phyloP scores from a whole-genome alignment of 352 stramenopile genomes.

The Phytophthora tentaculata region DNA sequence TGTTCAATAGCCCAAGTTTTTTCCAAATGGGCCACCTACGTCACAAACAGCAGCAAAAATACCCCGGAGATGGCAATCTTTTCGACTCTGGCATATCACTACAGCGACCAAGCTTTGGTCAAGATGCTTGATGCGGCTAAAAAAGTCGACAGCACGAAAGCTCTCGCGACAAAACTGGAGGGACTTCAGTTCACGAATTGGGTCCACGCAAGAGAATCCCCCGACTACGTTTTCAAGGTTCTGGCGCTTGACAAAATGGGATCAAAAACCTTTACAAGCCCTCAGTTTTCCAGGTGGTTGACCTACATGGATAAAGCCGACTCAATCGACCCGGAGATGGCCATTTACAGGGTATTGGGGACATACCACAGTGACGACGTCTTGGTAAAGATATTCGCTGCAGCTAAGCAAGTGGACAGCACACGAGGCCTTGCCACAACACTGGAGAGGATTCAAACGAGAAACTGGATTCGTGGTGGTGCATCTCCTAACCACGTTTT shows the following conservation, averaged over 20 bases:
- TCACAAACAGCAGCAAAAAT: not conserved
- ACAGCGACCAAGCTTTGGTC: not conserved
- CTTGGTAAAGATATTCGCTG: conserved; percentile 7
- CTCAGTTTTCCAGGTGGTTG: conserved; percentile 7
- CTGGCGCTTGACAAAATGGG: conserved; percentile 1
- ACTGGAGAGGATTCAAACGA: conserved; percentile 3
- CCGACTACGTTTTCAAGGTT: conserved; percentile 1
- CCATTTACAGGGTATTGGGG: not conserved
- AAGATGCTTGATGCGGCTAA: not conserved
- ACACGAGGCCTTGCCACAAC: conserved; percentile 4
- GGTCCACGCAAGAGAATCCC: not conserved
- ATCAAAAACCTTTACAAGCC: conserved; percentile 5
- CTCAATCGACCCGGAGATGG: not conserved
- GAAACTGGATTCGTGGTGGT: not conserved
- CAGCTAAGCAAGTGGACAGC: conserved; percentile 2
- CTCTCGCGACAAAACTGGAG: not conserved
- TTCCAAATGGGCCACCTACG: not conserved
- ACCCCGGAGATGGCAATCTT: not conserved
- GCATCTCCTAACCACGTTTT: not conserved
- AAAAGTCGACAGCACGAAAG: not conserved
- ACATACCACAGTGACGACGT: not conserved
- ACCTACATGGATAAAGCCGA: not conserved
- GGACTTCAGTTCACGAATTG: not conserved
- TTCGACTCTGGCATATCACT: not conserved
- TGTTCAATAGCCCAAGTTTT: not conserved